Evolutionary conservation across 495 filamentous ascomycete species (phyloP), one percentile per base, ranked within the genome.

Genomic region (Neurospora sp.): DNA sequence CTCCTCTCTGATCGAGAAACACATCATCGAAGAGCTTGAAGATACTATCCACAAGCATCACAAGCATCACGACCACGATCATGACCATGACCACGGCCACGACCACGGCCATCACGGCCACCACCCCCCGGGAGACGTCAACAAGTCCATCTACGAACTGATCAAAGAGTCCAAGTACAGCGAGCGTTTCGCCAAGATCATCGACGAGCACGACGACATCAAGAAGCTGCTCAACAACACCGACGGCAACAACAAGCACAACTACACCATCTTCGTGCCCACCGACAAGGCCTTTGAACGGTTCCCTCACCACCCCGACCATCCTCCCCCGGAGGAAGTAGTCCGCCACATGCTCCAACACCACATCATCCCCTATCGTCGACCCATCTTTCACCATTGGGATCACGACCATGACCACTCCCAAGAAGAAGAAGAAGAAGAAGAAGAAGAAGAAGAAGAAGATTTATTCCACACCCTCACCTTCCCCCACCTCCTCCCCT

Each of bases 221-320:
- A 88, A 93, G 42, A 76, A 88, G 22, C 77, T 88, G 18, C 88
- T 98, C 61, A 91, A 94, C 76, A 85, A 88, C 74, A 93, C 89
- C 11, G 53, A 40, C 7, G 27, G 53, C 53, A 65, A 35, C 14
- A 65, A 65, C 27, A 77, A 84, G 31, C 80, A 85, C 20, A 94
- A 96, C 76, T 86, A 90, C 77, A 97, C 94, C 5, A 79, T 94
- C 73, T 96, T 98, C 75, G 91, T 92, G 27, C 93, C 94, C 3
- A 89, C 88, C 4, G 90, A 97, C 80, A 80, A 81, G 41, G 93
- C 92, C 37, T 92, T 96, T 71, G 86, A 90, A 69, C 89, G 89
- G 79, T 85, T 94, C 73, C 89, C 88, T 0, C 73, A 89, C 8
- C 74, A 89, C 48, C 80, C 88, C 73, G 81, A 77, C 78, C 79